Evolutionary conservation across 2,329 filamentous ascomycete genomes (phyloP), one percentile per base, ranked within the genome.

Genomic region (Calonectria ilicicola): DNA sequence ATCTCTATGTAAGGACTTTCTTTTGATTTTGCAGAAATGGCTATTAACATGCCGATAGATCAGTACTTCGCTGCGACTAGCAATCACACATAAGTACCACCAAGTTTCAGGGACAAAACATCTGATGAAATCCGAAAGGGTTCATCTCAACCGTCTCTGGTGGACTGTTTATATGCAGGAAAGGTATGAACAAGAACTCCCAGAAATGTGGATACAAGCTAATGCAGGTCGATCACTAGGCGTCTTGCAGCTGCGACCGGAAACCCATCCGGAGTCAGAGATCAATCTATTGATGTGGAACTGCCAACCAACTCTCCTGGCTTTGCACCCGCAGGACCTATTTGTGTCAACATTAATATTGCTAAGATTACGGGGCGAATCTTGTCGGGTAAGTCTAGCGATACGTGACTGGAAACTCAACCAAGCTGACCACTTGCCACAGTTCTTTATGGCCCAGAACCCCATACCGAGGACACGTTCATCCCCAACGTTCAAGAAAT

Each of bases 401-500:
- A 6, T 0, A 2, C 5, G 8, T 9, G 0, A 0, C 1, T 14
- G 0, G 21, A 17, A 1, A 0, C 2, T 1, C 1, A 2, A 15
- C 1, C 1, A 2, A 8, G 35, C 10, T 32, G 14, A 47, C 26
- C 56, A 23, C 12, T 23, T 44, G 19, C 73, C 7, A 1, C 19
- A 78, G 81, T 81, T 1, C 74, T 82, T 1, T 82, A 82, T n/a
- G 81, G 81, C 0, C 79, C 81, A 0, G 78, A 81, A 2, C 76
- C 77, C 15, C 80, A 80, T 47, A 76, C 80, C 2, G 81, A 82
- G 58, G 74, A 80, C 1, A 78, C 77, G 0, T 82, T 82, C 27
- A 81, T 82, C 10, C 80, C 80, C 1, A 78, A 77, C 3, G 81
- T 82, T 1, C 81, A 82, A 4, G 80, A 82, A 8, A 82, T 82